Conservation (phyloP, 495 filamentous ascomycete genomes). For the Aspergillus cristatus region DNA sequence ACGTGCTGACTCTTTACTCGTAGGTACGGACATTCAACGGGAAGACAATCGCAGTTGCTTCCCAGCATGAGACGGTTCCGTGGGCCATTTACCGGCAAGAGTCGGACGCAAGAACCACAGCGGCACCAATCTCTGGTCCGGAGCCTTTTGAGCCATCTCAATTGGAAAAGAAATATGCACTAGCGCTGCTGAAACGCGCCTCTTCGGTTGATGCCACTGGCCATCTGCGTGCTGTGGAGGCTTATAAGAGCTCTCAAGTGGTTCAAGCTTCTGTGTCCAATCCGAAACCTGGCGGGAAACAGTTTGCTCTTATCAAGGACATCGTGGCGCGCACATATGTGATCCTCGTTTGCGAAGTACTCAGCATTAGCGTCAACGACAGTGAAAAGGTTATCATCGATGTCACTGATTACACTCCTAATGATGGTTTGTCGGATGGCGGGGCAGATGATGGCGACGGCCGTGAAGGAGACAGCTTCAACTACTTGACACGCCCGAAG, state of each 20-base stretch:
- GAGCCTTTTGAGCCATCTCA: conserved; percentile 16
- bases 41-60: conserved; percentile 18
- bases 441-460: conserved; percentile 28
- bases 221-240: conserved; percentile 1
- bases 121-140: conserved; percentile 23
- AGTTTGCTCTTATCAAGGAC: conserved; percentile 59
- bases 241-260: conserved; percentile 1
- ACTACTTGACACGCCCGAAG: conserved; percentile 26
- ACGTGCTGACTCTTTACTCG: conserved; percentile 7
- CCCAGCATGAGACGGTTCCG: conserved; percentile 17
- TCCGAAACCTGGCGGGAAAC: conserved; percentile 22
- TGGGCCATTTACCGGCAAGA: conserved; percentile 33
- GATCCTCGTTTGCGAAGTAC: conserved; percentile 69
- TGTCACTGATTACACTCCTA: conserved; percentile 79
- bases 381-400: conserved; percentile 52
- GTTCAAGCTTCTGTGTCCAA: conserved; percentile 8
- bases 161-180: conserved; percentile 20
- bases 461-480: conserved; percentile 39
- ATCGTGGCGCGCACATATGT: conserved; percentile 46
- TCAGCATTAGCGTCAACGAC: conserved; percentile 48
- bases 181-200: conserved; percentile 19
- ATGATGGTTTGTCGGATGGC: conserved; percentile 51
- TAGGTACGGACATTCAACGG: conserved; percentile 19
- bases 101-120: conserved; percentile 12
- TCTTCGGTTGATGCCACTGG: conserved; percentile 9